A percentile compares a stretch with the other conserved stretches of the same genome.
These are phyloP conservation scores for Solanum sitiens DNA, from an alignment of 257 asterid genomes.

Conservation along the genomic window DNA sequence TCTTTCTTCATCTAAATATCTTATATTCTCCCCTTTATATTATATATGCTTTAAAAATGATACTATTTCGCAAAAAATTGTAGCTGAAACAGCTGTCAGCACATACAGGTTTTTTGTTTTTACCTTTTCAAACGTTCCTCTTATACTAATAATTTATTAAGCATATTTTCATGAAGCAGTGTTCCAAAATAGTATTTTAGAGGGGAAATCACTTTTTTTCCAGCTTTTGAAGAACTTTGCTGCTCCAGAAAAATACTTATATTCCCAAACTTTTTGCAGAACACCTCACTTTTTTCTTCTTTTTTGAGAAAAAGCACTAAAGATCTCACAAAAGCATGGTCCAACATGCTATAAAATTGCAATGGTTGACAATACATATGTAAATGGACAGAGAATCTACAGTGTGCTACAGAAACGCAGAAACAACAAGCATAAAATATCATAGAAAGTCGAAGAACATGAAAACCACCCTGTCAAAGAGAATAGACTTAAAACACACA, in stretches of 20 bases:
- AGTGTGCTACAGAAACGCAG: neutral
- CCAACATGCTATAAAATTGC: neutral
- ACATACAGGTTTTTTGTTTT: no score
- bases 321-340: neutral
- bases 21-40: no score
- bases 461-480: neutral
- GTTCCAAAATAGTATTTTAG: neutral
- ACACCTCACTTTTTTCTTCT: neutral
- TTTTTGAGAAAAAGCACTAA: no score
- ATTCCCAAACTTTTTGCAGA: neutral
- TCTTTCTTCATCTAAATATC: no score
- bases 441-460: neutral
- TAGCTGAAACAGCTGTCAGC: no score
- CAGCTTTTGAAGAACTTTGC: neutral
- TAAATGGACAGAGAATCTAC: neutral
- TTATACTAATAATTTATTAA: no score
- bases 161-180: no score
- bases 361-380: neutral
- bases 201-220: neutral
- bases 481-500: neutral
- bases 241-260: neutral
- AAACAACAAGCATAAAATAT: neutral
- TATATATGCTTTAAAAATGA: no score
- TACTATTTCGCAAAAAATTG: no score
- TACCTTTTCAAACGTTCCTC: no score